These are phyloP conservation scores for Moringa oleifera DNA, from an alignment of 345 rosid genomes.

Conservation along the genomic window DNA sequence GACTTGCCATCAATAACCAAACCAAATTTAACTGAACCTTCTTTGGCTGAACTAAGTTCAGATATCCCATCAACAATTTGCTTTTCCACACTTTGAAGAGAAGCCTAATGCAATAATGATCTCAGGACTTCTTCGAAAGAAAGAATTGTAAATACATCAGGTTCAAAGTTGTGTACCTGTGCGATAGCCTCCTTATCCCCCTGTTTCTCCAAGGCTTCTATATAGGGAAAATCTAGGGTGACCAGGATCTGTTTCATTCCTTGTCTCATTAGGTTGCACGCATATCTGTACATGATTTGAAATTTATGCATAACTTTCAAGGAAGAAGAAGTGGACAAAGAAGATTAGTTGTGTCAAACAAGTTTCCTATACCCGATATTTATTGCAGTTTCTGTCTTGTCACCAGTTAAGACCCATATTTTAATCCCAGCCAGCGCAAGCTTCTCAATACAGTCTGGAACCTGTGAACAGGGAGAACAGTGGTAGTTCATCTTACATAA, in stretches of 20 bases:
- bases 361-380: slow-evolving; percentile 69
- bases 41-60: slow-evolving; percentile 29
- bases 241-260: slow-evolving; percentile 61
- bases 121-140: slow-evolving; percentile 13
- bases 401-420: slow-evolving; percentile 92
- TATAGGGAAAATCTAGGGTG: slow-evolving; percentile 60
- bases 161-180: slow-evolving; percentile 36
- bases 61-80: slow-evolving; percentile 42
- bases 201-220: slow-evolving; percentile 53
- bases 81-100: slow-evolving; percentile 37
- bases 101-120: slow-evolving; percentile 40
- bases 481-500: too few species aligned
- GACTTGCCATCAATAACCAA: slow-evolving; percentile 89
- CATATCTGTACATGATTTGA: slow-evolving; percentile 47
- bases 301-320: slow-evolving; percentile 4
- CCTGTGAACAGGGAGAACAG: slow-evolving; percentile 36
- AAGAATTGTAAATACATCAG: not conserved
- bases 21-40: slow-evolving; percentile 30
- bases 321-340: slow-evolving; percentile 9
- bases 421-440: slow-evolving; percentile 74
- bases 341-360: not conserved
- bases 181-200: slow-evolving; percentile 46
- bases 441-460: slow-evolving; percentile 66
- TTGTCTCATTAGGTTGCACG: slow-evolving; percentile 71
- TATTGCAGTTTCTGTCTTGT: slow-evolving; percentile 86